A percentile compares a stretch with the other conserved stretches of the same genome.
phyloP scores from a whole-genome alignment of 1,139 yeast species.

The Suhomyces yuchorum region DNA sequence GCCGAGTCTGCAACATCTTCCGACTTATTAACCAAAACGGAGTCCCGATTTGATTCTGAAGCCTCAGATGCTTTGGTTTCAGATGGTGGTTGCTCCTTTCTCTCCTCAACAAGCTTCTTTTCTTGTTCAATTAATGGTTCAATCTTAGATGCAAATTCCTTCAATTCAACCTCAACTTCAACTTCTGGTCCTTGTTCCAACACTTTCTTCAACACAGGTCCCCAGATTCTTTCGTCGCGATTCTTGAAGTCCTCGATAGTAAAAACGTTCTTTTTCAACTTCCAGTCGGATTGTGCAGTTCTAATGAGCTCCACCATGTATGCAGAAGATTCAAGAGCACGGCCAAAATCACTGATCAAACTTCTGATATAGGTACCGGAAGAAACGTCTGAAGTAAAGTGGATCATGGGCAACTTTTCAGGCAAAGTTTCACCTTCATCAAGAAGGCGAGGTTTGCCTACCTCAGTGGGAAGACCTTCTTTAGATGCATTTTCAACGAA shows the following conservation, averaged over 20 bases:
- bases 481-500: conserved; percentile 44
- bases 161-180: conserved; percentile 30
- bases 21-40: not conserved
- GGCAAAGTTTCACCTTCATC: conserved; percentile 31
- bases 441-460: conserved; percentile 30
- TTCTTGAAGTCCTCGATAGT: conserved; percentile 63
- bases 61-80: conserved; percentile 6
- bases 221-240: conserved; percentile 66
- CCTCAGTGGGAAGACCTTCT: conserved; percentile 23
- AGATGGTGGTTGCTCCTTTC: conserved; percentile 8
- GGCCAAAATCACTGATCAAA: conserved; percentile 83
- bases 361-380: conserved; percentile 96
- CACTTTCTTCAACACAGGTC: conserved; percentile 57
- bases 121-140: conserved; percentile 20
- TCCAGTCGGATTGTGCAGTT: conserved; percentile 80
- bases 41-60: not conserved
- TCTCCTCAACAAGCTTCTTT: conserved; percentile 9
- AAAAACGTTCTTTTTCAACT: conserved; percentile 69
- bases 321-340: conserved; percentile 77
- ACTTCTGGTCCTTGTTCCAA: conserved; percentile 36
- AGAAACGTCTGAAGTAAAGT: conserved; percentile 76
- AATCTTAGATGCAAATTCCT: conserved; percentile 6
- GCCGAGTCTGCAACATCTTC: not conserved
- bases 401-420: conserved; percentile 59
- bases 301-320: conserved; percentile 88